Evolutionary conservation across 495 filamentous ascomycete genomes (phyloP).

Genomic region (Trichoderma erinaceum): DNA sequence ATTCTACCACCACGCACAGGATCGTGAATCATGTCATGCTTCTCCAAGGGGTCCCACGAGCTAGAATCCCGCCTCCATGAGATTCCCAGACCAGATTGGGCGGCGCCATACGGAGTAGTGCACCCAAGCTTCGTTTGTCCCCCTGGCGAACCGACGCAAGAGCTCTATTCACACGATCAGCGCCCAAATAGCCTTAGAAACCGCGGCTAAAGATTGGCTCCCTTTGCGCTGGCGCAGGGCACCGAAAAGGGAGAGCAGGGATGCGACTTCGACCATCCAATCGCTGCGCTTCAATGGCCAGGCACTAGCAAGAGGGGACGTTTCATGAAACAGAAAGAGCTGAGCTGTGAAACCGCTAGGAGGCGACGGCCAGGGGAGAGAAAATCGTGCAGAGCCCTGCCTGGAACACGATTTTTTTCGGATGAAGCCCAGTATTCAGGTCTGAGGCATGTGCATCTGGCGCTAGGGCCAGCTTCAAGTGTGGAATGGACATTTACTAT

Average conservation of each 20-base stretch:
- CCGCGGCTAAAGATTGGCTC: conserved; percentile 11
- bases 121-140: not conserved
- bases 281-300: not conserved
- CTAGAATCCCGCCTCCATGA: not conserved
- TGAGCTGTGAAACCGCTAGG: conserved; percentile 8
- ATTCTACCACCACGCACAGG: not conserved
- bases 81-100: not conserved
- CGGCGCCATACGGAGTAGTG: not conserved
- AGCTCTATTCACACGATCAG: not conserved
- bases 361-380: not conserved
- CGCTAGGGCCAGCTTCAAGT: not conserved
- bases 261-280: not conserved
- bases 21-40: not conserved
- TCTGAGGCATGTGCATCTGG: too few relatives aligned
- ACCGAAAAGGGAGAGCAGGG: not conserved
- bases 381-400: not conserved
- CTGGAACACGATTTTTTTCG: not conserved
- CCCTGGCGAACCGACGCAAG: conserved; percentile 5
- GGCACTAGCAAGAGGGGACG: not conserved
- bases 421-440: not conserved
- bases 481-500: too few relatives aligned
- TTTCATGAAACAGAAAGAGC: conserved; percentile 7
- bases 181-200: not conserved
- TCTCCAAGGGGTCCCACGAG: not conserved
- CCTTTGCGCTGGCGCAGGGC: not conserved